Conservation (phyloP, 129 eudicot species). For the Lonicera japonica region DNA sequence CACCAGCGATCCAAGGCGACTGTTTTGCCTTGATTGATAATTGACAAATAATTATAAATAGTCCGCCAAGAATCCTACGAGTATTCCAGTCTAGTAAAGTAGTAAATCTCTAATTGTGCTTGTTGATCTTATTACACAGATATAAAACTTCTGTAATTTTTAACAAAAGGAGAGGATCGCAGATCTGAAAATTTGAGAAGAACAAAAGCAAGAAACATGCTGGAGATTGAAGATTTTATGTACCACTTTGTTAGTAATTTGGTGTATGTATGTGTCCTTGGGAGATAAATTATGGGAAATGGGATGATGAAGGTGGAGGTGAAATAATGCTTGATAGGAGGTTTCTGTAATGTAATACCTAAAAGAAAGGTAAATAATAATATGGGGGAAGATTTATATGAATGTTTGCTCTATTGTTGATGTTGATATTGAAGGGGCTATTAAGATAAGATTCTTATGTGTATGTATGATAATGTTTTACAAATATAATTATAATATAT, state of each 20-base stretch:
- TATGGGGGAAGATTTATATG: neutral
- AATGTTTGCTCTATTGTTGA: neutral
- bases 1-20: constrained; percentile 36
- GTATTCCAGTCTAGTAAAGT: no score
- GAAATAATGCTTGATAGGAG: no score
- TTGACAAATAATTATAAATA: no score
- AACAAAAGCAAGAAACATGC: neutral
- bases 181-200: constrained; percentile 1
- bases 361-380: neutral
- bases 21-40: constrained; percentile 49
- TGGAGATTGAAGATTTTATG: neutral
- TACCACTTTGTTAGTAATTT: neutral
- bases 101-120: no score
- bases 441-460: no score
- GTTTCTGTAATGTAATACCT: no score
- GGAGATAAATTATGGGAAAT: neutral
- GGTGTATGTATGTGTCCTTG: neutral
- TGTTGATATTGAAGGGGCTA: neutral
- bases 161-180: neutral
- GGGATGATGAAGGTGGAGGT: no score
- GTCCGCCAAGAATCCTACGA: no score
- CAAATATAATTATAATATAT: no score
- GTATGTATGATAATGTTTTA: no score
- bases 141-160: constrained; percentile 10
- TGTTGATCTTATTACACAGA: no score